These are phyloP conservation scores for Fusarium globosum DNA, from an alignment of 2,329 filamentous ascomycete species.

Conservation along the genomic window DNA sequence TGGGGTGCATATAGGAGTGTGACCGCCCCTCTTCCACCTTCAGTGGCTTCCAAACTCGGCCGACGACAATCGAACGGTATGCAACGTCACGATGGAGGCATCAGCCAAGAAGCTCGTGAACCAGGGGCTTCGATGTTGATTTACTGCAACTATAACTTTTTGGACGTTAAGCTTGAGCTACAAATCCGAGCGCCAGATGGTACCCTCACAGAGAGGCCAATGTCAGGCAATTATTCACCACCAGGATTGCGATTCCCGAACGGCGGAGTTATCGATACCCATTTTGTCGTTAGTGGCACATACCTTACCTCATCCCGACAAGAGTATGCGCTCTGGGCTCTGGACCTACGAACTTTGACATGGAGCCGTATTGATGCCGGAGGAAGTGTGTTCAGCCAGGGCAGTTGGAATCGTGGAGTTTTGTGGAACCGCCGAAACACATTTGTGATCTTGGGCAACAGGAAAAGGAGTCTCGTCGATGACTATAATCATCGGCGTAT, in stretches of 20 bases:
- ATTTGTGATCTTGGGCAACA: slow-evolving; percentile 94
- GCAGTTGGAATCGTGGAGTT: slow-evolving; percentile 96
- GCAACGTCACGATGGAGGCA: slow-evolving; percentile 57
- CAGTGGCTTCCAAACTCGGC: slow-evolving; percentile 74
- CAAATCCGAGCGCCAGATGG: slow-evolving; percentile 90
- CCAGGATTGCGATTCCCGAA: slow-evolving; percentile 96
- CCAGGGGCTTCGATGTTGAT: slow-evolving; percentile 85
- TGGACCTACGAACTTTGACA: slow-evolving; percentile 86
- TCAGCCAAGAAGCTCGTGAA: slow-evolving; percentile 65
- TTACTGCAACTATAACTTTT: slow-evolving; percentile 98
- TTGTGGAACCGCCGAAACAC: slow-evolving; percentile 94
- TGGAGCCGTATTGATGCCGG: slow-evolving; percentile 98
- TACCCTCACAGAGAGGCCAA: slow-evolving; percentile 84
- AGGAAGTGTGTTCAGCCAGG: slow-evolving; percentile 92
- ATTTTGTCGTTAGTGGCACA: slow-evolving; percentile 97
- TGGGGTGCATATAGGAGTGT: slow-evolving; percentile 98
- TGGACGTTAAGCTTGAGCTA: slow-evolving; percentile 95
- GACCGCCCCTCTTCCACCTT: slow-evolving; percentile 81
- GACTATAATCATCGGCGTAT: slow-evolving; percentile 98
- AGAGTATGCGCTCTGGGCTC: slow-evolving; percentile 95
- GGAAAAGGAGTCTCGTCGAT: slow-evolving; percentile 92
- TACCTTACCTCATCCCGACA: slow-evolving; percentile 98
- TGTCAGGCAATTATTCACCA: slow-evolving; percentile 87
- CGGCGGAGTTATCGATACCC: slow-evolving; percentile 92
- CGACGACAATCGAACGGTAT: slow-evolving; percentile 60